A percentile compares a stretch with the other conserved stretches of the same genome.
phyloP scores from a whole-genome alignment of 2,329 filamentous ascomycete species.

The Paraphoma chrysanthemicola region DNA sequence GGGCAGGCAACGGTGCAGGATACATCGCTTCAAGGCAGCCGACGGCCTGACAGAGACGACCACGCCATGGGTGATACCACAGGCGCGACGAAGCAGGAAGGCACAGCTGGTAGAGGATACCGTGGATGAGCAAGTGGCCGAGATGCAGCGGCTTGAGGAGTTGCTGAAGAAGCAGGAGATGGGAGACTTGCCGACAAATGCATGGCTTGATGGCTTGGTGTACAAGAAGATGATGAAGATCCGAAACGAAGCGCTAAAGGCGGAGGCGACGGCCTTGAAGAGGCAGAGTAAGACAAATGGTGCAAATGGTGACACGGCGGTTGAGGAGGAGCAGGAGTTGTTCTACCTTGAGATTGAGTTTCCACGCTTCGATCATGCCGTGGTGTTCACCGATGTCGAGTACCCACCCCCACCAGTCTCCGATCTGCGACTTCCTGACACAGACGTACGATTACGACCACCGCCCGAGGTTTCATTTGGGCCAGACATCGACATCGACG shows the following conservation, averaged over 20 bases:
- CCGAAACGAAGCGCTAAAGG: constrained; percentile 49
- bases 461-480: constrained; percentile 89
- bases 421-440: constrained; percentile 68
- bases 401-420: constrained; percentile 87
- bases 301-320: constrained; percentile 23
- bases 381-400: constrained; percentile 94
- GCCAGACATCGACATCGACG: constrained; percentile 80
- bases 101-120: constrained; percentile 55
- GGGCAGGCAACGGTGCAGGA: constrained; percentile 86
- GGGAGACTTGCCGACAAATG: constrained; percentile 90
- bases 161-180: constrained; percentile 98
- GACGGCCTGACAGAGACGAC: constrained; percentile 82
- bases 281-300: constrained; percentile 26
- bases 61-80: constrained; percentile 73
- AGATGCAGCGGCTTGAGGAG: constrained; percentile 86
- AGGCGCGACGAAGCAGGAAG: constrained; percentile 60
- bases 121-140: constrained; percentile 74
- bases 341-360: constrained; percentile 91
- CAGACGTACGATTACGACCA: constrained; percentile 76
- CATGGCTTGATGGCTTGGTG: constrained; percentile 95
- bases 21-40: constrained; percentile 82
- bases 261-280: constrained; percentile 47
- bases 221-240: constrained; percentile 86
- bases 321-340: constrained; percentile 63
- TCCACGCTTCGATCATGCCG: constrained; percentile 91